phyloP scores from a whole-genome alignment of 208 protist genomes.

The Wallacemonas sp. region DNA sequence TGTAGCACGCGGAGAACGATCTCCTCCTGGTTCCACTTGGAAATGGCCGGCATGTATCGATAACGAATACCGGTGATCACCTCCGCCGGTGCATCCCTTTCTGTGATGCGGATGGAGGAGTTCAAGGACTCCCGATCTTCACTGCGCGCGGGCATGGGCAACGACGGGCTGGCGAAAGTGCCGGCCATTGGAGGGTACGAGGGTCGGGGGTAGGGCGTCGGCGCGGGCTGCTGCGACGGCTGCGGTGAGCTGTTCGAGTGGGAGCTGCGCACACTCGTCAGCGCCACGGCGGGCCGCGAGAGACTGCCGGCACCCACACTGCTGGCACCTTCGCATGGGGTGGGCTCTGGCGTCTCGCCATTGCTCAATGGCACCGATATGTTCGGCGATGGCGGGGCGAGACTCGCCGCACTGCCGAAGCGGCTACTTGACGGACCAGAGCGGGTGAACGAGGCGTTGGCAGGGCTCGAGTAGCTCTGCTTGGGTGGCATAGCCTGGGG shows the following conservation, averaged over 20 bases:
- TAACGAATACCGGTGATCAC: conserved; percentile 13
- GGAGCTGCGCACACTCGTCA: background rate
- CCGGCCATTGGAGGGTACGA: background rate
- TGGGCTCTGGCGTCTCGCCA: conserved; percentile 10
- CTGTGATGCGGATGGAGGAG: conserved; percentile 1
- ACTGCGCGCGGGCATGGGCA: background rate
- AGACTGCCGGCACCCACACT: background rate
- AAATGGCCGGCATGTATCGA: conserved; percentile 16
- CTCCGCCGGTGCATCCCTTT: conserved; percentile 1
- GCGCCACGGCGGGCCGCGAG: too few relatives aligned
- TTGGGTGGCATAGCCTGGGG: background rate
- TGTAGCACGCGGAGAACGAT: conserved; percentile 45
- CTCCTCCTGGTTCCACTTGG: conserved; percentile 32
- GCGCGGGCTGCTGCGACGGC: background rate
- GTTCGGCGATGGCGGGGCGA: background rate
- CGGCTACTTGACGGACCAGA: background rate
- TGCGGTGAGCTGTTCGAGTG: background rate
- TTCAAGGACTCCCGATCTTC: background rate
- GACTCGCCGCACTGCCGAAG: background rate
- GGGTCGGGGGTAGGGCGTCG: conserved; percentile 3
- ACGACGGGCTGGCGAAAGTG: background rate
- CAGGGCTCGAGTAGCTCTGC: background rate
- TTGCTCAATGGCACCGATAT: background rate
- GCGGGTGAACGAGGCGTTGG: background rate
- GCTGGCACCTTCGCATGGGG: conserved; percentile 2